Conservation (phyloP, 768 basidiomycete species). For the Lentinula edodes region DNA sequence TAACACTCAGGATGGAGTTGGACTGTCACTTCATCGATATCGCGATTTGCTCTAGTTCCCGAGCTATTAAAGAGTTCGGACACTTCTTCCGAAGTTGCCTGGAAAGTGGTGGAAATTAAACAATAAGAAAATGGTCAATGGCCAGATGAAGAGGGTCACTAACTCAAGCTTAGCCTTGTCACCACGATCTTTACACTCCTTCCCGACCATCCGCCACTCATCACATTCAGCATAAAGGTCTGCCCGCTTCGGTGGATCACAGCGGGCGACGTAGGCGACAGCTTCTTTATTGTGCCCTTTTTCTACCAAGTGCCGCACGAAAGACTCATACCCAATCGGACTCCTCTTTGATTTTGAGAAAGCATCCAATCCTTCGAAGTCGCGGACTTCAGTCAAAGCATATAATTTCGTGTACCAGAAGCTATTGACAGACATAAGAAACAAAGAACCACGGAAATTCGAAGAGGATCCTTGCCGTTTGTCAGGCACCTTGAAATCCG, state of each 20-base stretch:
- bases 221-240: conserved; percentile 89
- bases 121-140: background rate
- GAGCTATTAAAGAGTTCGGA: conserved; percentile 74
- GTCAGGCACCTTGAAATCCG: conserved; percentile 92
- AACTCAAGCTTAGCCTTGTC: conserved; percentile 85
- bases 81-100: conserved; percentile 70
- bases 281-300: conserved; percentile 77
- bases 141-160: conserved; percentile 24
- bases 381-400: conserved; percentile 69
- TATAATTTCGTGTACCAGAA: conserved; percentile 94
- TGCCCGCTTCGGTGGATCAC: conserved; percentile 76
- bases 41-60: conserved; percentile 68
- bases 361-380: conserved; percentile 81
- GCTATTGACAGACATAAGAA: conserved; percentile 31
- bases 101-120: background rate
- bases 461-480: conserved; percentile 58
- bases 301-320: conserved; percentile 73
- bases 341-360: conserved; percentile 86
- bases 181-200: conserved; percentile 83
- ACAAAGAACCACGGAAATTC: background rate
- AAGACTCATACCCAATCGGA: conserved; percentile 94
- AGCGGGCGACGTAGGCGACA: conserved; percentile 68
- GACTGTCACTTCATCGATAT: conserved; percentile 50
- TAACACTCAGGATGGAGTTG: too few species aligned
- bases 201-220: conserved; percentile 85